Evolutionary conservation across 1,284 basidiomycete species (phyloP).

Genomic region (Schizophyllum amplum): DNA sequence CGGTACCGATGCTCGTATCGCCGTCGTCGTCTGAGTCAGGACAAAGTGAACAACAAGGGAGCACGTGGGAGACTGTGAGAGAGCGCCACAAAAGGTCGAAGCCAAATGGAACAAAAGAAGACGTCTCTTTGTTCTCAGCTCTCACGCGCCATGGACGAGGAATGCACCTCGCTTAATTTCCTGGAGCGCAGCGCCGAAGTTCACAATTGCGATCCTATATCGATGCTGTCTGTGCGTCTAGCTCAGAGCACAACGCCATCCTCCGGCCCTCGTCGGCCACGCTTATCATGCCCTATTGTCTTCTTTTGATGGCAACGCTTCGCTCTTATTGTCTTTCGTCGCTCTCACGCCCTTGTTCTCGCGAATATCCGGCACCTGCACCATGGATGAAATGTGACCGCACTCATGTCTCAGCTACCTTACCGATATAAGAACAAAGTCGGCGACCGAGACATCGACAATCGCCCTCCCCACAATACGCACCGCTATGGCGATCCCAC

Average conservation of each 20-base stretch:
- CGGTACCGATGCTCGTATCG: too few relatives aligned
- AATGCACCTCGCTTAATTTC: not conserved
- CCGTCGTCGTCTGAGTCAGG: too few relatives aligned
- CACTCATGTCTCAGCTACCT: not conserved
- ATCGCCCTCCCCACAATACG: not conserved
- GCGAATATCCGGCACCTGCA: not conserved
- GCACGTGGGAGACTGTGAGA: too few relatives aligned
- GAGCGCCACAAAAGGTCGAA: not conserved
- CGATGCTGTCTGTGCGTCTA: not conserved
- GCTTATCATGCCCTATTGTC: not conserved
- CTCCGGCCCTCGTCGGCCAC: not conserved
- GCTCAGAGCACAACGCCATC: not conserved
- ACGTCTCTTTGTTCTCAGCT: not conserved
- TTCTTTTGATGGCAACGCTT: not conserved
- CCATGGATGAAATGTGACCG: not conserved
- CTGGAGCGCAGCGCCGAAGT: not conserved
- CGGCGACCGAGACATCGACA: not conserved
- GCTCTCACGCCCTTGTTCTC: not conserved
- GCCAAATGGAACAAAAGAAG: not conserved
- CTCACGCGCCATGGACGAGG: not conserved
- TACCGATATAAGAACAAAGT: not conserved
- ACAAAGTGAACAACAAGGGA: too few relatives aligned
- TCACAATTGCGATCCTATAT: not conserved
- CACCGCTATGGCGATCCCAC: not conserved
- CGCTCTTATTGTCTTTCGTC: not conserved